phyloP scores from a whole-genome alignment of 768 basidiomycete genomes.

The Pilatotrama ljubarskyi region DNA sequence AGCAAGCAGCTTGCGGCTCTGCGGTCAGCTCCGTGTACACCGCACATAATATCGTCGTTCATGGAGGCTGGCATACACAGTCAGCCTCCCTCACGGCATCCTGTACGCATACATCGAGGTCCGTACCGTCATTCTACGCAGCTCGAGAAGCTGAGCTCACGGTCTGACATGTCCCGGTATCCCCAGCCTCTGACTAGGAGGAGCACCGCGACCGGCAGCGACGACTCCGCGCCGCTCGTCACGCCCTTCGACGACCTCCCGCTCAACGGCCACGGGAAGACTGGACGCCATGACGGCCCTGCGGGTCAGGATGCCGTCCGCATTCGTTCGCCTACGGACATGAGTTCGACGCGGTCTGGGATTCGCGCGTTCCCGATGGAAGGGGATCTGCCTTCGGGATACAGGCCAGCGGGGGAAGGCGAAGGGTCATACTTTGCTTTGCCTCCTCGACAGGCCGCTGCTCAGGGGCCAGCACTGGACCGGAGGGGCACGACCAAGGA shows the following conservation, averaged over 20 bases:
- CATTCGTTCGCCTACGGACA: background rate
- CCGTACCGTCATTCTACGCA: background rate
- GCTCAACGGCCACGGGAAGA: background rate
- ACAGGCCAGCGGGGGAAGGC: background rate
- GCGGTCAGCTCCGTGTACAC: no score
- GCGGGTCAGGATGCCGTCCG: background rate
- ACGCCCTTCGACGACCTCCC: conserved; percentile 10
- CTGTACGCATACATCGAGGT: background rate
- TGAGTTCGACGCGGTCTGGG: background rate
- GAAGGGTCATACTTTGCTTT: conserved; percentile 4
- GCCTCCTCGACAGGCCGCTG: background rate
- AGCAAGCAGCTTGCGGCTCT: no score
- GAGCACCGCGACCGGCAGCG: conserved; percentile 13
- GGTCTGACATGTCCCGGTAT: background rate
- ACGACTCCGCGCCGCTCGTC: conserved; percentile 2
- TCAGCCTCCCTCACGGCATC: background rate
- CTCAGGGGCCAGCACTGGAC: background rate
- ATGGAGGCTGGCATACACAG: no score
- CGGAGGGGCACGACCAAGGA: conserved; percentile 45
- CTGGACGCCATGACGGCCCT: background rate
- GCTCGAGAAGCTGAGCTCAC: background rate
- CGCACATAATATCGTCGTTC: no score
- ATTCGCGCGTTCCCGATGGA: background rate
- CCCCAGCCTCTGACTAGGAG: conserved; percentile 1
- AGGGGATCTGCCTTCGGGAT: background rate